Base-by-base conservation (phyloP, 257 asterid genomes). In the Fraxinus cuspidata region DNA sequence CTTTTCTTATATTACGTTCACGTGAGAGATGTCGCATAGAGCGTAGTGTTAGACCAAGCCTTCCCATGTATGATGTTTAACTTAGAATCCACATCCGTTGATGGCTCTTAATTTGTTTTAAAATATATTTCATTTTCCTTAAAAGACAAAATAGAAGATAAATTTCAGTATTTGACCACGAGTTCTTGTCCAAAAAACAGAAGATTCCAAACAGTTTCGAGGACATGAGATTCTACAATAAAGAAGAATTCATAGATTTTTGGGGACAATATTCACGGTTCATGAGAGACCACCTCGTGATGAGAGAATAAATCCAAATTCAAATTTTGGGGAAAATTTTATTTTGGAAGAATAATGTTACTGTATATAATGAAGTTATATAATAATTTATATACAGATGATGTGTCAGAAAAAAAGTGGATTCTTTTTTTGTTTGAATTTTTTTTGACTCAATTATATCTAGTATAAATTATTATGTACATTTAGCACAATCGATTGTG, bases 141-240 rank as follows among this genome's bases (percentile, higher is more conserved):
- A 18, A 51, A n/a, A 71, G 60, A 40, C 32, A 34, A 37, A 21
- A 15, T 70, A 37, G 40, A 32, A 70, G 40, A 10, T 74, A 73
- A 71, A 77, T n/a, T 74, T 76, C 81, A 80, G 15, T 82, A 69
- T 28, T 83, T 80, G 84, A 80, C 84, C 72, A 63, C 28, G 75
- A 79, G 78, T 16, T 19, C 77, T 71, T 71, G 77, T 9, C 32
- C 68, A 37, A 75, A 81, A 78, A 71, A 28, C 29, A 74, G 81
- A 85, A 82, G 85, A 77, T 80, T 81, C 85, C 85, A 75, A 72
- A 47, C 78, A 85, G 81, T 85, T 85, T 73, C 78, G 72, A 80
- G 77, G 72, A 25, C 56, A 7, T 44, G 67, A 58, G 1, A 21
- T 58, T 58, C 31, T 7, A 58, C 29, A 58, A 19, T n/a, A 58